Evolutionary conservation across 2,329 filamentous ascomycete species (phyloP).

Genomic region (Blastomyces silverae): DNA sequence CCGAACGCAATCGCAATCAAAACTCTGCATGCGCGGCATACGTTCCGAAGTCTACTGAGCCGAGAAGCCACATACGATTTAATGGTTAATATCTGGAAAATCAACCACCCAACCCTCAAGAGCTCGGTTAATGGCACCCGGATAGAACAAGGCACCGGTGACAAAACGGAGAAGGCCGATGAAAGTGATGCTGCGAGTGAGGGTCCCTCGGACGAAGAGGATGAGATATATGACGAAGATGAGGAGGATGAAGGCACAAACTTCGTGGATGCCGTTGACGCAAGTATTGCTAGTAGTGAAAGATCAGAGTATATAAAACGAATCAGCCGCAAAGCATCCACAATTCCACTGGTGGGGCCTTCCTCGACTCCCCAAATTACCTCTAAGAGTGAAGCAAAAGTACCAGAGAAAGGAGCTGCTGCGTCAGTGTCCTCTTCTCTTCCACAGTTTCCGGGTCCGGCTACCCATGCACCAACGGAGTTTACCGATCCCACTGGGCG

Average conservation of each 20-base stretch:
- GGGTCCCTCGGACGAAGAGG: conserved; percentile 70
- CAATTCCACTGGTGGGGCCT: conserved; percentile 30
- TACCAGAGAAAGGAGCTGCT: conserved; percentile 43
- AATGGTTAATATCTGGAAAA: conserved; percentile 97
- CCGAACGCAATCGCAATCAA: conserved; percentile 97
- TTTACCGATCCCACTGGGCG: conserved; percentile 73
- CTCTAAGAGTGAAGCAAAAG: conserved; percentile 36
- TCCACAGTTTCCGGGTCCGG: conserved; percentile 74
- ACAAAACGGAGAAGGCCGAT: conserved; percentile 75
- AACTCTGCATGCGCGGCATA: conserved; percentile 87
- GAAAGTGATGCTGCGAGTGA: conserved; percentile 69
- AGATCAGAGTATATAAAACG: conserved; percentile 43
- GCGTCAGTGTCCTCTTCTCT: conserved; percentile 29
- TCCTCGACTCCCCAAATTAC: conserved; percentile 34
- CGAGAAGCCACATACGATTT: conserved; percentile 94
- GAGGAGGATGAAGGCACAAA: conserved; percentile 51
- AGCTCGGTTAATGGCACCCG: conserved; percentile 85
- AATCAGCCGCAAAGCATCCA: conserved; percentile 66
- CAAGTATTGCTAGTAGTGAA: conserved; percentile 51
- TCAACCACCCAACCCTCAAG: conserved; percentile 84
- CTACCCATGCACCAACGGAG: conserved; percentile 73
- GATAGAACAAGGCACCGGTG: conserved; percentile 71
- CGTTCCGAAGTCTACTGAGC: conserved; percentile 91
- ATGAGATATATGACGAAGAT: conserved; percentile 51
- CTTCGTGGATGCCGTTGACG: conserved; percentile 44